A percentile compares a stretch with the other conserved stretches of the same genome.
These are phyloP conservation scores for Venturia oleaginea DNA, from an alignment of 2,329 filamentous ascomycete genomes.

Conservation along the genomic window DNA sequence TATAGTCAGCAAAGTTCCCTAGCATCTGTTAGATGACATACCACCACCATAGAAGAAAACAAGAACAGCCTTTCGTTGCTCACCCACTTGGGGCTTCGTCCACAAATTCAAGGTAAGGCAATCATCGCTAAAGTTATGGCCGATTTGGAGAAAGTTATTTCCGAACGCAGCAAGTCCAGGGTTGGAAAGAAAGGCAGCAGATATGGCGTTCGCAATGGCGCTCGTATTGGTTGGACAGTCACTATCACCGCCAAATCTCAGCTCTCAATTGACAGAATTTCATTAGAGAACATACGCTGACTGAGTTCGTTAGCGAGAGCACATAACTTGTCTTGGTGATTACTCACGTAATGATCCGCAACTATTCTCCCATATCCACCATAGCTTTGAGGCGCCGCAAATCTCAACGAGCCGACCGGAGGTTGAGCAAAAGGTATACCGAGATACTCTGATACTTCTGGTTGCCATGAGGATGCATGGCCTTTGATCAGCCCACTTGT, in stretches of 20 bases:
- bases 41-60: conserved; percentile 8
- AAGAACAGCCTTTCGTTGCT: neutral
- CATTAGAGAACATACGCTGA: no score
- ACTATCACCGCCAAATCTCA: neutral
- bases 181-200: neutral
- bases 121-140: conserved; percentile 9
- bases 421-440: conserved; percentile 28
- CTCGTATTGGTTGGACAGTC: neutral
- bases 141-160: neutral
- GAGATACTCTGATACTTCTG: conserved; percentile 24
- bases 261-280: no score
- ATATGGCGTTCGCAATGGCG: neutral
- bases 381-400: conserved; percentile 23
- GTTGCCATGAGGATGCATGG: conserved; percentile 21
- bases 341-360: neutral
- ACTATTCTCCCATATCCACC: conserved; percentile 18
- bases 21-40: neutral
- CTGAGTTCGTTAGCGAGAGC: no score
- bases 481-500: conserved; percentile 26
- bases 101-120: conserved; percentile 13
- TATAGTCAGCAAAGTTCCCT: conserved; percentile 30
- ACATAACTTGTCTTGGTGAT: no score
- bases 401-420: conserved; percentile 26
- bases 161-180: neutral
- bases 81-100: conserved; percentile 12